phyloP scores from a whole-genome alignment of 441 rosid species.

The Gossypium laxum region DNA sequence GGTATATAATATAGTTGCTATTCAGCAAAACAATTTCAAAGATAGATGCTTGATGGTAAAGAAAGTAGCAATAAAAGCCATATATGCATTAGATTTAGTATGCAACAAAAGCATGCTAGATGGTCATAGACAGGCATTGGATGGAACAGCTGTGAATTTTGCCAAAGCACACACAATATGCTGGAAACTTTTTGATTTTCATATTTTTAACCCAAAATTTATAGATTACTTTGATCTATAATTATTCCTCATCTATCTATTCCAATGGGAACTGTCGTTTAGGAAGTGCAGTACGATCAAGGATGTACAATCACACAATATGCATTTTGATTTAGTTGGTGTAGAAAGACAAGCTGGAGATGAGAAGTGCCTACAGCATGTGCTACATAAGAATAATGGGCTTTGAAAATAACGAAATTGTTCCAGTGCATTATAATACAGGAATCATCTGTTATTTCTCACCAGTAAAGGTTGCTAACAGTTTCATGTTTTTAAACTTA shows the following conservation, averaged over 20 bases:
- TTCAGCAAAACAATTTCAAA: neutral
- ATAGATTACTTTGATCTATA: neutral
- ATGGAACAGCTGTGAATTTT: neutral
- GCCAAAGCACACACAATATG: neutral
- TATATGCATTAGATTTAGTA: neutral
- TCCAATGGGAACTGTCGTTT: neutral
- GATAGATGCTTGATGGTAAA: neutral
- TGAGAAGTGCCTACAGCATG: neutral
- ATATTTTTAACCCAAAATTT: neutral
- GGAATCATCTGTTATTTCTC: neutral
- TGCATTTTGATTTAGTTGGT: neutral
- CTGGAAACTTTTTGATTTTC: neutral
- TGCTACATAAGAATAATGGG: neutral
- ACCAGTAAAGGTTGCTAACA: neutral
- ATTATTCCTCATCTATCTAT: neutral
- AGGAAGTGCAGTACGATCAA: neutral
- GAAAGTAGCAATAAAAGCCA: neutral
- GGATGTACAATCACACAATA: neutral
- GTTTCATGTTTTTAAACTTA: neutral
- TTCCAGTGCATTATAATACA: neutral
- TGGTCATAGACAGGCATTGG: constrained; percentile 4
- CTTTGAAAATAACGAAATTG: neutral
- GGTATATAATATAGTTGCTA: neutral
- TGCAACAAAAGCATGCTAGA: neutral
- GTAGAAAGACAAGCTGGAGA: neutral